Percentiles rank a stretch among this genome's conserved stretches.
phyloP scores from a whole-genome alignment of 495 filamentous ascomycete genomes.

The Neurospora pannonica region DNA sequence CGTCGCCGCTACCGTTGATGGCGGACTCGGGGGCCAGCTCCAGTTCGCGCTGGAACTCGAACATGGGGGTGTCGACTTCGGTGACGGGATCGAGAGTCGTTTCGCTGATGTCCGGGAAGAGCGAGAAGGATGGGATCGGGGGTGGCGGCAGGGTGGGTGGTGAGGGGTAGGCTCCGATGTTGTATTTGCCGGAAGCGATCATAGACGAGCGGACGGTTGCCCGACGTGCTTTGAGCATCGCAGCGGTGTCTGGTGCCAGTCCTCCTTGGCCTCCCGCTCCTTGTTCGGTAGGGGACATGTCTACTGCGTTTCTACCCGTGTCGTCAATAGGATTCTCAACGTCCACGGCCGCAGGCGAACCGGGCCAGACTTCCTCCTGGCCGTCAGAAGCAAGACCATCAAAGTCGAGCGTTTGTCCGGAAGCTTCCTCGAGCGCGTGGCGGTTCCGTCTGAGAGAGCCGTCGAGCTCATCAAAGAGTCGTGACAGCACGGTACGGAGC shows the following conservation, averaged over 20 bases:
- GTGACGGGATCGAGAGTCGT: conserved; percentile 18
- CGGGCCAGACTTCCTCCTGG: conserved; percentile 3
- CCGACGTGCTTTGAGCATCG: neutral
- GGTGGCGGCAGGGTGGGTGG: neutral
- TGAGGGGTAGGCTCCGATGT: conserved; percentile 3
- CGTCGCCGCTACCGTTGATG: neutral
- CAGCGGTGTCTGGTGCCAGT: neutral
- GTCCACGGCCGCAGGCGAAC: neutral
- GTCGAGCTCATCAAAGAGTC: conserved; percentile 13
- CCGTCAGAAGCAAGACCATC: conserved; percentile 2
- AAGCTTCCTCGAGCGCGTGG: conserved; percentile 5
- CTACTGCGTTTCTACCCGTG: neutral
- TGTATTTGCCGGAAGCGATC: conserved; percentile 1
- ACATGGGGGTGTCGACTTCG: conserved; percentile 15
- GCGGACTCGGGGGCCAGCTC: conserved; percentile 8
- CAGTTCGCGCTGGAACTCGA: conserved; percentile 11
- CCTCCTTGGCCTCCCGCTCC: neutral
- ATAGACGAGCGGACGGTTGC: conserved; percentile 16
- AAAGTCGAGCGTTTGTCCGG: conserved; percentile 13
- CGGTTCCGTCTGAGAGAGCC: conserved; percentile 14
- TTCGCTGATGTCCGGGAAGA: conserved; percentile 14
- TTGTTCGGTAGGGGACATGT: neutral
- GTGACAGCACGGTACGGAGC: conserved; percentile 2
- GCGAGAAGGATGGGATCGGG: conserved; percentile 19
- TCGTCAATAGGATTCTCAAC: neutral